These are phyloP conservation scores for Serendipita indica DNA, from an alignment of 768 basidiomycete genomes.

Conservation along the genomic window DNA sequence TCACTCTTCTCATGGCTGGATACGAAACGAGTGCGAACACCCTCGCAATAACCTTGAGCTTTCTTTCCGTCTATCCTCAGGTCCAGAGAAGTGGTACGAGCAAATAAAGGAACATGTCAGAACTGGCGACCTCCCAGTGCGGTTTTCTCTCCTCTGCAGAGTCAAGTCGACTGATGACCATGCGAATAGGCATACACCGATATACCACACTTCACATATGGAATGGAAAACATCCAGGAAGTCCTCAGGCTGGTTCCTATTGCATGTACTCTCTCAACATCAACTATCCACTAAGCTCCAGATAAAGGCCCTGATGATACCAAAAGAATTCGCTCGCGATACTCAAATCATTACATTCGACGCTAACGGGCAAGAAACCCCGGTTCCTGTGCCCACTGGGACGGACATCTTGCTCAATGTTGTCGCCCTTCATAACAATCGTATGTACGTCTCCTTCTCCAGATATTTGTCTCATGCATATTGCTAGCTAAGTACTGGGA, in stretches of 20 bases:
- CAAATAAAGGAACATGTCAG: slow-evolving; percentile 10
- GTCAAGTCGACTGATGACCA: neutral
- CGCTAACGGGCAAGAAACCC: neutral
- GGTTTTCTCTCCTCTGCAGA: neutral
- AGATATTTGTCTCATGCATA: neutral
- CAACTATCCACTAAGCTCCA: neutral
- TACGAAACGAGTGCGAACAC: slow-evolving; percentile 14
- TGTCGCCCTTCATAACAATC: neutral
- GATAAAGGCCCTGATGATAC: neutral
- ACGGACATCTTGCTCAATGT: neutral
- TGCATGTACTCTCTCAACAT: no score
- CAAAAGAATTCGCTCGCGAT: neutral
- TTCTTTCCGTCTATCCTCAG: slow-evolving; percentile 12
- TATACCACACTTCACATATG: neutral
- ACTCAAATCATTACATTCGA: neutral
- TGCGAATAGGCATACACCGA: neutral
- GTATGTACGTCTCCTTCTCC: neutral
- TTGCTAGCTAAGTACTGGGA: slow-evolving; percentile 11
- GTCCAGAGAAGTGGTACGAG: slow-evolving; percentile 5
- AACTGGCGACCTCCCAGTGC: neutral
- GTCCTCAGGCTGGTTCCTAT: neutral
- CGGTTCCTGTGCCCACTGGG: neutral
- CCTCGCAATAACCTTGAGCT: slow-evolving; percentile 11
- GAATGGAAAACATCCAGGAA: neutral
- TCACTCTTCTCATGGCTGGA: slow-evolving; percentile 13